Base-by-base conservation (phyloP, 2,329 filamentous ascomycete genomes). In the Venturia oleaginea region DNA sequence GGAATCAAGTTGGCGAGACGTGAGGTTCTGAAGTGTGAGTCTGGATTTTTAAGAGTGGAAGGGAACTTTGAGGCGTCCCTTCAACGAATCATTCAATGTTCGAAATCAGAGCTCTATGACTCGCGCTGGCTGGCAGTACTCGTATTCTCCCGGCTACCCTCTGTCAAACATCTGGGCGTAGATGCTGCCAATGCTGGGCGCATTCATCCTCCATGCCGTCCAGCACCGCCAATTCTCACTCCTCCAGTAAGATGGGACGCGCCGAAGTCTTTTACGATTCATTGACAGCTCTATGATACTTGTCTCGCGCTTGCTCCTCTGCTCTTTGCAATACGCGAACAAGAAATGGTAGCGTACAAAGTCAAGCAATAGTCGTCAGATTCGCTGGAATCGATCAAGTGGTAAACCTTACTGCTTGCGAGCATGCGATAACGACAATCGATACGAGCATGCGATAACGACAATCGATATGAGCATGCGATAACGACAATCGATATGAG, bases 131-230 rank as follows among this genome's bases (percentile, higher is more conserved):
- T 37, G 34, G 34, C 4, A 37, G 34, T n/a, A n/a, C n/a, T n/a
- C n/a, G n/a, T n/a, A n/a, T n/a, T n/a, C n/a, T n/a, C n/a, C n/a
- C n/a, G n/a, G n/a, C n/a, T n/a, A n/a, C n/a, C n/a, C n/a, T n/a
- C n/a, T n/a, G n/a, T n/a, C n/a, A 34, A 55, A n/a, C 51, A 32
- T 55, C 24, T 34, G 4, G 51, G 27, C 51, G 51, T 34, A 34
- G 15, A 34, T 55, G 51, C 27, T n/a, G 51, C 51, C 51, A 55
- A 55, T 34, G 51, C 51, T 55, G 51, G 51, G 51, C 51, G 30
- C 51, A 27, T 34, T 34, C 51, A 34, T 34, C 17, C 51, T 55
- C 30, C 46, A 51, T 17, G 51, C 30, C 30, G 51, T 55, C 51
- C 51, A 19, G 22, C 51, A 19, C 32, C 51, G 34, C 27, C 30